Conservation (phyloP, 805 yeast genomes). For the Hemisphaericaspora nanyangensis region DNA sequence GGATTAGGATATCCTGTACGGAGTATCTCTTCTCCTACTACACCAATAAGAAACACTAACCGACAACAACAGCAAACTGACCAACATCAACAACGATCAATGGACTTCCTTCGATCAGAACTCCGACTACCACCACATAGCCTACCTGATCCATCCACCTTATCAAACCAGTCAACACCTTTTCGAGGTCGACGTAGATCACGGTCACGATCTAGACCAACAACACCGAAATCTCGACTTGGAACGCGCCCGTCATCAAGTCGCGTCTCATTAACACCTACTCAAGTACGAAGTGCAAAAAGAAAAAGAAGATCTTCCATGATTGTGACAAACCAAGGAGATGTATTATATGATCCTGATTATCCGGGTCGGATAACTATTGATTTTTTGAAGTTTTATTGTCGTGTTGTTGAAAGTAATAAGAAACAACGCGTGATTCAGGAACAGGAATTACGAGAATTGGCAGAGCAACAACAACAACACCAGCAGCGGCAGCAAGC, state of each 20-base stretch:
- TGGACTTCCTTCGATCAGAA: too few species aligned
- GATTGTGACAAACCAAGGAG: slow-evolving; percentile 18
- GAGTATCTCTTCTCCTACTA: too few species aligned
- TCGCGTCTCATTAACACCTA: neutral
- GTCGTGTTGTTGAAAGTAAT: slow-evolving; percentile 19
- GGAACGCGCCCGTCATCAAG: neutral
- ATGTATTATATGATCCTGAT: slow-evolving; percentile 22
- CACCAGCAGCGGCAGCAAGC: slow-evolving; percentile 1
- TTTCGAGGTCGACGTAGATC: too few species aligned
- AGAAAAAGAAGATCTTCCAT: slow-evolving; percentile 23
- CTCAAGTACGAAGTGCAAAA: neutral
- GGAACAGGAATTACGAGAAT: neutral
- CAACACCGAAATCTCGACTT: neutral
- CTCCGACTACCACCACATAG: too few species aligned
- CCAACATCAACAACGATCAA: too few species aligned
- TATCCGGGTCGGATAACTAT: slow-evolving; percentile 36
- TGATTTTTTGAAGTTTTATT: slow-evolving; percentile 33
- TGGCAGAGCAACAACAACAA: neutral
- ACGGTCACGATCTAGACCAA: too few species aligned
- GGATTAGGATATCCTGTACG: neutral
- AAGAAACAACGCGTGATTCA: neutral
- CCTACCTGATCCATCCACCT: too few species aligned
- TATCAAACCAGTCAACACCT: too few species aligned
- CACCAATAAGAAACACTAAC: too few species aligned
- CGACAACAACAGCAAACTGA: too few species aligned